These are phyloP conservation scores for Galerina marginata DNA, from an alignment of 768 basidiomycete genomes.

Conservation along the genomic window DNA sequence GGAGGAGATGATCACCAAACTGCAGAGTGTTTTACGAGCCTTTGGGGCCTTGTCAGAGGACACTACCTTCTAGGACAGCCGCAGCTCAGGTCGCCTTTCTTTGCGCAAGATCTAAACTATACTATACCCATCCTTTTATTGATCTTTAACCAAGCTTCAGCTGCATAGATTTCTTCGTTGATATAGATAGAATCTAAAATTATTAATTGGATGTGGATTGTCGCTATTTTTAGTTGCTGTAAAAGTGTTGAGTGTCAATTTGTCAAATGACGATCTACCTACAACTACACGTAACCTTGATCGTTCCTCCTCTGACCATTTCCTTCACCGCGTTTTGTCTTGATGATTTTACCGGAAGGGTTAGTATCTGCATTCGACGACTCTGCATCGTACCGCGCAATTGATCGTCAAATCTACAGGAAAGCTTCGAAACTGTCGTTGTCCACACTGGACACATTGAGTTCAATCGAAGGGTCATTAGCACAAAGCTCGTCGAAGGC, in stretches of 20 bases:
- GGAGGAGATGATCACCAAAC: constrained; percentile 93
- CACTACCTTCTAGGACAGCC: constrained; percentile 1
- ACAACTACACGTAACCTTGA: no score
- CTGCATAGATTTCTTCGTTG: not conserved
- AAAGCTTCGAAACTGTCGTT: constrained; percentile 12
- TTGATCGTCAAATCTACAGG: not conserved
- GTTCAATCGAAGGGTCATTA: not conserved
- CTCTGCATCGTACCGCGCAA: not conserved
- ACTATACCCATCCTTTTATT: not conserved
- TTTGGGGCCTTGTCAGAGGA: constrained; percentile 49
- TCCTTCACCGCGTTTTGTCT: not conserved
- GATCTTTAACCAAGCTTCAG: not conserved
- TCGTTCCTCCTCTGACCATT: not conserved
- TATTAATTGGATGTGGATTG: not conserved
- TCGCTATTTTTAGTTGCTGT: not conserved
- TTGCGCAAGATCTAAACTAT: no score
- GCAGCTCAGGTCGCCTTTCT: no score
- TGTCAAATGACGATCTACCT: no score
- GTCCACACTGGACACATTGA: not conserved
- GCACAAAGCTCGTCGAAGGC: not conserved
- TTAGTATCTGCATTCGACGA: not conserved
- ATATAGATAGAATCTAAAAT: not conserved
- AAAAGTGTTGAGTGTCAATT: not conserved
- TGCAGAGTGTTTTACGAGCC: constrained; percentile 73
- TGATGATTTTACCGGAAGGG: constrained; percentile 22